Conservation (phyloP, 2,329 filamentous ascomycete species). For the Dryadomyces quercivorus region DNA sequence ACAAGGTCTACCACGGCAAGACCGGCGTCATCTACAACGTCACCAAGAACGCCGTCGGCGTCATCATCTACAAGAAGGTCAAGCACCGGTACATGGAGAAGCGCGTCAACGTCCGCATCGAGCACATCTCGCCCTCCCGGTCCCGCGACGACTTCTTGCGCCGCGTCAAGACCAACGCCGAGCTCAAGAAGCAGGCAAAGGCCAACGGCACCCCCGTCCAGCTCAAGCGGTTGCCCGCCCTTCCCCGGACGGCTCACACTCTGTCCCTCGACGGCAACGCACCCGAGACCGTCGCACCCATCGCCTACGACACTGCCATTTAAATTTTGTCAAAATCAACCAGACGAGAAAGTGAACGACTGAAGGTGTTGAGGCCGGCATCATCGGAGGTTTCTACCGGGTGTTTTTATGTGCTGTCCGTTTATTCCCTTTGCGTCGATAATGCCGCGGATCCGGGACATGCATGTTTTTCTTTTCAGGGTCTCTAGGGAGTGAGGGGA, state of each 20-base stretch:
- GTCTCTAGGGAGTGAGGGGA: constrained; percentile 1
- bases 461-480: constrained; percentile 4
- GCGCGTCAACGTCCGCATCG: constrained; percentile 97
- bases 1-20: constrained; percentile 99
- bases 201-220: constrained; percentile 73
- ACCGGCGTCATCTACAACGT: constrained; percentile 98
- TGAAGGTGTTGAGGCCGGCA: background rate
- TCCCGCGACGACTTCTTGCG: constrained; percentile 94
- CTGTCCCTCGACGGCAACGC: constrained; percentile 18
- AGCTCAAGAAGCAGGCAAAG: constrained; percentile 88
- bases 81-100: constrained; percentile 99
- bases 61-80: constrained; percentile 99
- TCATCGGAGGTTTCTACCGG: background rate
- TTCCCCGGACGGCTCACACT: constrained; percentile 69
- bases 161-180: constrained; percentile 93
- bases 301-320: constrained; percentile 97
- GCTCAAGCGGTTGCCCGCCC: constrained; percentile 80
- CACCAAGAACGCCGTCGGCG: constrained; percentile 91
- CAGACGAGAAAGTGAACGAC: background rate
- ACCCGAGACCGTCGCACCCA: constrained; percentile 13
- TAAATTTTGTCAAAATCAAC: constrained; percentile 40
- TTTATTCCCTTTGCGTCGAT: constrained; percentile 2
- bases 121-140: constrained; percentile 91
- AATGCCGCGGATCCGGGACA: constrained; percentile 1
- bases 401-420: constrained; percentile 4